Conservation (phyloP, 805 yeast species). For the Candida orba region DNA sequence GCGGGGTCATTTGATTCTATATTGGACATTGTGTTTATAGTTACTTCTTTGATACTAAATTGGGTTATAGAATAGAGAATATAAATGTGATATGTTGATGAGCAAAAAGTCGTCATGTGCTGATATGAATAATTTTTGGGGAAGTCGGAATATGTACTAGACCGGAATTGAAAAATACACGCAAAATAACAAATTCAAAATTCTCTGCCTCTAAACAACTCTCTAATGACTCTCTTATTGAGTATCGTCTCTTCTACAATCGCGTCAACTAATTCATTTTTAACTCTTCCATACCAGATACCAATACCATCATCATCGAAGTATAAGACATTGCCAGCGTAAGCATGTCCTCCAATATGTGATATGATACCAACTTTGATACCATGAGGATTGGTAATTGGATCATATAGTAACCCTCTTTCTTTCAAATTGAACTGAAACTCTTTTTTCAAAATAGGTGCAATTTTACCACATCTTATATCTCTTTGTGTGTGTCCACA, state of each 20-base stretch:
- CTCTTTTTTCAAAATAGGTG: slow-evolving; percentile 49
- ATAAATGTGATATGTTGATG: no score
- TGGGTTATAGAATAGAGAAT: no score
- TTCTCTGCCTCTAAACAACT: slow-evolving; percentile 45
- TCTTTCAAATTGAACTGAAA: slow-evolving; percentile 34
- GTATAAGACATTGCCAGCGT: slow-evolving; percentile 73
- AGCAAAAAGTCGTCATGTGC: no score
- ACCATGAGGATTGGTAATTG: slow-evolving; percentile 19
- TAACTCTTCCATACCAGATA: slow-evolving; percentile 74
- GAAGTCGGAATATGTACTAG: neutral
- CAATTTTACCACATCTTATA: slow-evolving; percentile 59
- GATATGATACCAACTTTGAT: slow-evolving; percentile 50
- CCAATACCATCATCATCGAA: slow-evolving; percentile 34
- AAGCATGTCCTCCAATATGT: slow-evolving; percentile 82
- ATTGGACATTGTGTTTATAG: slow-evolving; percentile 2
- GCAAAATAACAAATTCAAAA: neutral
- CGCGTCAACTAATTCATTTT: slow-evolving; percentile 60
- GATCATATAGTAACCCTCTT: slow-evolving; percentile 26
- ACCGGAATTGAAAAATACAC: no score
- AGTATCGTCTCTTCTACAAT: slow-evolving; percentile 49
- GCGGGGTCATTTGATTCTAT: slow-evolving; percentile 9
- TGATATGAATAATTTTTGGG: no score
- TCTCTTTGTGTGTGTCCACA: slow-evolving; percentile 68
- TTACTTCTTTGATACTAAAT: no score
- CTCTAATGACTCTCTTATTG: slow-evolving; percentile 43